A percentile compares a stretch with the other conserved stretches of the same genome.
phyloP scores from a whole-genome alignment of 1,284 basidiomycete species.

The Tilletia caries region DNA sequence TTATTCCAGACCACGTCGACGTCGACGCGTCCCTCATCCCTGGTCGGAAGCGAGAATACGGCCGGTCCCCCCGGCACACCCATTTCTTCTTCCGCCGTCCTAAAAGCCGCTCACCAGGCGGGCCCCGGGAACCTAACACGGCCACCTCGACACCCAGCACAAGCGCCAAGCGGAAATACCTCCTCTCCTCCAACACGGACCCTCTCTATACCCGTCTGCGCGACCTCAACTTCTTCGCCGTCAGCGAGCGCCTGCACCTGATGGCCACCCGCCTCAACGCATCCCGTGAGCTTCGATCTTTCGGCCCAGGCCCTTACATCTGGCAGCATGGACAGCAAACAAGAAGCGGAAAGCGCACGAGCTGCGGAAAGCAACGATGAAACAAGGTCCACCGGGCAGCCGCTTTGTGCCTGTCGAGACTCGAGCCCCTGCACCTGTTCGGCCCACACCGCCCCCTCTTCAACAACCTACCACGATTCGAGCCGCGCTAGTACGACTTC shows the following conservation, averaged over 20 bases:
- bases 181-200: constrained; percentile 72
- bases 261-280: constrained; percentile 81
- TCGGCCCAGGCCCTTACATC: too few relatives aligned
- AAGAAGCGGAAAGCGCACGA: not conserved
- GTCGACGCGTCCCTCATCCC: constrained; percentile 75
- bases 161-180: constrained; percentile 73
- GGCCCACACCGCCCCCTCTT: too few relatives aligned
- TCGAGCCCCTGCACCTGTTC: not conserved
- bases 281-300: too few relatives aligned
- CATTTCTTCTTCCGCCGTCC: not conserved
- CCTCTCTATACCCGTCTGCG: constrained; percentile 76
- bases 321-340: too few relatives aligned
- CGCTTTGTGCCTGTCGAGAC: not conserved
- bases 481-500: constrained; percentile 32
- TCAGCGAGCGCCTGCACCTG: constrained; percentile 76
- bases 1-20: constrained; percentile 85
- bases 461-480: not conserved
- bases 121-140: constrained; percentile 28
- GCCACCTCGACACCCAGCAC: constrained; percentile 55
- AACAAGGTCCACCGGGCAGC: not conserved
- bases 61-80: constrained; percentile 24
- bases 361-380: not conserved
- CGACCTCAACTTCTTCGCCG: constrained; percentile 89
- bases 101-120: too few relatives aligned
- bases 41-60: constrained; percentile 59